These are phyloP conservation scores for Calonectria leucothoes DNA, from an alignment of 2,329 filamentous ascomycete genomes.

Conservation along the genomic window DNA sequence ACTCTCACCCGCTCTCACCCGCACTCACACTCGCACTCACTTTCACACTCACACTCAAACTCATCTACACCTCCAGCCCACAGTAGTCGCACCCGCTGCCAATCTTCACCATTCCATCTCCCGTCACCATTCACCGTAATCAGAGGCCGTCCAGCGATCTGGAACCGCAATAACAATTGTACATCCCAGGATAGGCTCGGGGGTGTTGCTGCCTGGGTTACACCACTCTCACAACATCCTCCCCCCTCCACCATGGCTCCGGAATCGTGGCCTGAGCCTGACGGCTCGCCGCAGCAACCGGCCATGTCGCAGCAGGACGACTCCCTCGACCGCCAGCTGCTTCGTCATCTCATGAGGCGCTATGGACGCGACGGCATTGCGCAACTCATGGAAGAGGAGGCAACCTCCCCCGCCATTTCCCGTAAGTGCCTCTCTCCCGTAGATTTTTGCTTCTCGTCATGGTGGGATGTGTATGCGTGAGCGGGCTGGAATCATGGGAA, in stretches of 20 bases:
- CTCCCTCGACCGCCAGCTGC: conserved; percentile 48
- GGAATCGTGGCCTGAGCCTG: conserved; percentile 47
- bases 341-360: conserved; percentile 48
- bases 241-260: conserved; percentile 40
- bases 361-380: conserved; percentile 48
- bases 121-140: conserved; percentile 11
- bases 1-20: background rate
- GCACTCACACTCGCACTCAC: too few relatives aligned
- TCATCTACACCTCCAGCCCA: conserved; percentile 8
- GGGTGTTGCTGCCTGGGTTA: conserved; percentile 34
- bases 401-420: conserved; percentile 37
- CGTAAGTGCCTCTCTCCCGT: conserved; percentile 41
- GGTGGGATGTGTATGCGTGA: background rate
- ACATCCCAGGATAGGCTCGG: conserved; percentile 36
- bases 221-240: conserved; percentile 33
- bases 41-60: background rate
- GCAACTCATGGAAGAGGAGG: conserved; percentile 48
- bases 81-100: conserved; percentile 5
- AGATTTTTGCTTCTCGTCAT: background rate
- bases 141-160: conserved; percentile 5
- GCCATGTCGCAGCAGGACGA: conserved; percentile 40
- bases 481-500: background rate
- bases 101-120: background rate
- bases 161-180: conserved; percentile 19
- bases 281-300: conserved; percentile 45